These are phyloP conservation scores for Xylaria acuta DNA, from an alignment of 495 filamentous ascomycete species.

Conservation along the genomic window DNA sequence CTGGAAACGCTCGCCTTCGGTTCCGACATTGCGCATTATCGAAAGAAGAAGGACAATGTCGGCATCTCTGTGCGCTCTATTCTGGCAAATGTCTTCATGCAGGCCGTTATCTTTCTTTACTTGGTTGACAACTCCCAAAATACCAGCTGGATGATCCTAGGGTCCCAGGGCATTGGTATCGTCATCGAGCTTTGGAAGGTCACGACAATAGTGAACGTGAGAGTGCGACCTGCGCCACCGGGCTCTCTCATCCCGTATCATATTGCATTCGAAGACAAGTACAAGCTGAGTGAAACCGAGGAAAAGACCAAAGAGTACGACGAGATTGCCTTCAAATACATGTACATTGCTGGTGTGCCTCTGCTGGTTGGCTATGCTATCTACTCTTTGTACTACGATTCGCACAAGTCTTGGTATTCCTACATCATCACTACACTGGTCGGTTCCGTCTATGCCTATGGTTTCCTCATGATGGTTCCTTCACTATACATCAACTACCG, in stretches of 20 bases:
- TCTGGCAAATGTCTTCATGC: conserved; percentile 98
- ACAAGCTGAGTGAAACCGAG: conserved; percentile 92
- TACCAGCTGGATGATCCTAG: conserved; percentile 98
- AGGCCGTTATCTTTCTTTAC: conserved; percentile 94
- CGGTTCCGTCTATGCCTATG: conserved; percentile 95
- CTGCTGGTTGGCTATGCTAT: conserved; percentile 85
- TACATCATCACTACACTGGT: conserved; percentile 91
- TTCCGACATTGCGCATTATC: conserved; percentile 95
- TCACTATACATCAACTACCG: conserved; percentile 98
- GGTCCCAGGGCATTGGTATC: conserved; percentile 91
- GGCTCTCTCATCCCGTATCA: conserved; percentile 80
- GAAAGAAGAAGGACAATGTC: conserved; percentile 99
- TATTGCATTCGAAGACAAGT: conserved; percentile 93
- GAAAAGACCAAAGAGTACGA: conserved; percentile 99
- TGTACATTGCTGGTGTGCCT: conserved; percentile 90
- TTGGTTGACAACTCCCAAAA: conserved; percentile 97
- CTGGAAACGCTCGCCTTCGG: conserved; percentile 98
- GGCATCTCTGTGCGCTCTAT: conserved; percentile 96
- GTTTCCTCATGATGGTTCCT: conserved; percentile 99
- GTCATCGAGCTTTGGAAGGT: conserved; percentile 97
- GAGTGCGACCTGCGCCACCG: conserved; percentile 70
- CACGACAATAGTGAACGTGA: conserved; percentile 94
- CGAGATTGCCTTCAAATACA: conserved; percentile 94
- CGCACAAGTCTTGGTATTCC: conserved; percentile 97
- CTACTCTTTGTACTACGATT: conserved; percentile 91